Evolutionary conservation across 495 filamentous ascomycete genomes (phyloP).

Genomic region (Aspergillus homomorphus): DNA sequence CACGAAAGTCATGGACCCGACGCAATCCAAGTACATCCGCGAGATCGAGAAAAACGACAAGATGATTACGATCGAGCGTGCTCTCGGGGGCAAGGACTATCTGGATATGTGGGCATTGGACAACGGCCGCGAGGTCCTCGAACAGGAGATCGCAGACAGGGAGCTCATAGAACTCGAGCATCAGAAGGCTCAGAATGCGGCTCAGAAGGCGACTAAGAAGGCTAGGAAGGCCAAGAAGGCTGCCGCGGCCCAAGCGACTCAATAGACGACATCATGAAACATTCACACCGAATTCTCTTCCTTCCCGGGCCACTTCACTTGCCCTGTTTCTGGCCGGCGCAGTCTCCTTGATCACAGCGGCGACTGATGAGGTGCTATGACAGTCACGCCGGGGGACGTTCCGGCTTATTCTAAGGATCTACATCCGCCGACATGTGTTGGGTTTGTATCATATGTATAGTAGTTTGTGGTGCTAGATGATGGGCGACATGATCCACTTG

Average conservation of each 20-base stretch:
- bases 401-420: not conserved
- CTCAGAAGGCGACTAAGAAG: constrained; percentile 3
- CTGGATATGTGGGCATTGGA: constrained; percentile 40
- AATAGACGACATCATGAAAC: constrained; percentile 7
- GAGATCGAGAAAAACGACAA: constrained; percentile 29
- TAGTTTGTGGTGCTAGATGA: constrained; percentile 7
- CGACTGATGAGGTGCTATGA: not conserved
- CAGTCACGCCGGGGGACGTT: not conserved
- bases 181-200: not conserved
- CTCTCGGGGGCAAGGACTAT: constrained; percentile 37
- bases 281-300: not conserved
- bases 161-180: constrained; percentile 4
- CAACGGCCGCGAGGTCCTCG: constrained; percentile 33
- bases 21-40: constrained; percentile 34
- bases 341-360: not conserved
- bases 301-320: not conserved
- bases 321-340: not conserved
- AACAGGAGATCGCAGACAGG: constrained; percentile 27
- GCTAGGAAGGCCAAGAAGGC: not conserved
- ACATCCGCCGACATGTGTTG: not conserved
- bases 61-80: constrained; percentile 26
- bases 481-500: not conserved
- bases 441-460: constrained; percentile 24
- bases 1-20: constrained; percentile 55
- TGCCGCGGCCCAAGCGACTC: not conserved